These are phyloP conservation scores for Cercospora sp. DNA, from an alignment of 2,329 filamentous ascomycete genomes.

Conservation along the genomic window DNA sequence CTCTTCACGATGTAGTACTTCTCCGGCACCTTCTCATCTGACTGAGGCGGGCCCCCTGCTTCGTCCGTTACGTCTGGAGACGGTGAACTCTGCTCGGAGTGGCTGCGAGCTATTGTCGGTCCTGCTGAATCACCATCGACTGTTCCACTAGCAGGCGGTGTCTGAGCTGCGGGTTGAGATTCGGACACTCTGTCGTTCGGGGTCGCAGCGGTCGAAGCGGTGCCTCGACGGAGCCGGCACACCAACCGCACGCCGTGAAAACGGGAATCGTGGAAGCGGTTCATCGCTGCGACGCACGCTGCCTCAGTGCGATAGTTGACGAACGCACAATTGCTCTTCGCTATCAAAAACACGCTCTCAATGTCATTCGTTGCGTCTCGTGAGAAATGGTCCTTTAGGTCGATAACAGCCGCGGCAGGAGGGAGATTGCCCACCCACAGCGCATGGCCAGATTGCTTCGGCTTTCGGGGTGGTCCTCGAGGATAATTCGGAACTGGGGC, in stretches of 20 bases:
- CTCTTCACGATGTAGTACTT: conserved; percentile 94
- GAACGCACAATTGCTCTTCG: conserved; percentile 96
- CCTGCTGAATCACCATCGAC: conserved; percentile 13
- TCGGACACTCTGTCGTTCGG: conserved; percentile 22
- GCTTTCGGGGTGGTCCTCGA: conserved; percentile 66
- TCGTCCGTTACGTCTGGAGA: background rate
- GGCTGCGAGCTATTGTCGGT: conserved; percentile 31
- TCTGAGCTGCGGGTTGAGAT: conserved; percentile 21
- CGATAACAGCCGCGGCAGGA: conserved; percentile 76
- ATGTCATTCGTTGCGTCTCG: conserved; percentile 71
- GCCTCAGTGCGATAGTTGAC: conserved; percentile 87
- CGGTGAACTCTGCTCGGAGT: conserved; percentile 14
- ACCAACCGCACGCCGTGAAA: conserved; percentile 85
- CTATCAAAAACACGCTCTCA: conserved; percentile 89
- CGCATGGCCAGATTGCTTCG: conserved; percentile 74
- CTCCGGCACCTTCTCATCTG: conserved; percentile 56
- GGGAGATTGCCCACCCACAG: conserved; percentile 96
- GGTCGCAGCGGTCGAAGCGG: conserved; percentile 23
- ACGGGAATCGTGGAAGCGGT: conserved; percentile 83
- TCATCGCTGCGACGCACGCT: conserved; percentile 73
- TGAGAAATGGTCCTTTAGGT: conserved; percentile 87
- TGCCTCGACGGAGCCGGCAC: conserved; percentile 68
- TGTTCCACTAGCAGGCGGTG: conserved; percentile 16
- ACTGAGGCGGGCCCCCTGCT: background rate
- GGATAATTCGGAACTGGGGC: conserved; percentile 43